Conservation (phyloP, 805 yeast species). For the Zygosaccharomyces pseudorouxii region DNA sequence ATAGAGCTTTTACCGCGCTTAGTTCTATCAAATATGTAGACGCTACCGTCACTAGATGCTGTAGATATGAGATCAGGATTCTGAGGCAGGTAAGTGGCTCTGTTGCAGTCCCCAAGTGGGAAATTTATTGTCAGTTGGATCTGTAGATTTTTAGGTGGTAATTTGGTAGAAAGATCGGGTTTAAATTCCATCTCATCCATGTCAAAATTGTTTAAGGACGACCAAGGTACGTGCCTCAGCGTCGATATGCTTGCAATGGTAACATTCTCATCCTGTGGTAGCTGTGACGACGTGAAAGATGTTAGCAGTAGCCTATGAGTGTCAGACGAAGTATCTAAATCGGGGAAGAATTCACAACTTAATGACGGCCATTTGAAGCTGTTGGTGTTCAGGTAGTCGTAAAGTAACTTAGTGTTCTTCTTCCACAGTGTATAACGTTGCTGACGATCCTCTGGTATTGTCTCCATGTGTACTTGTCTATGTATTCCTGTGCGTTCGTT, state of each 20-base stretch:
- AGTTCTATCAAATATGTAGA: constrained; percentile 73
- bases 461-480: not conserved
- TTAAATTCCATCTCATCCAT: constrained; percentile 38
- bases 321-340: constrained; percentile 29
- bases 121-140: constrained; percentile 29
- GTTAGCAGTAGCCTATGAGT: constrained; percentile 31
- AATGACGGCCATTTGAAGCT: constrained; percentile 68
- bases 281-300: constrained; percentile 34
- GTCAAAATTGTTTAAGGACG: constrained; percentile 36
- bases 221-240: constrained; percentile 30
- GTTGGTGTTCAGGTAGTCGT: constrained; percentile 66
- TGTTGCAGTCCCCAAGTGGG: constrained; percentile 58
- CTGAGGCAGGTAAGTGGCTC: constrained; percentile 71
- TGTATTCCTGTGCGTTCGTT: not conserved
- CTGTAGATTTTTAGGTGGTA: constrained; percentile 27
- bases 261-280: constrained; percentile 34
- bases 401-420: constrained; percentile 70
- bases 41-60: constrained; percentile 59
- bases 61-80: constrained; percentile 80
- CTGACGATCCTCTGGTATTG: constrained; percentile 26
- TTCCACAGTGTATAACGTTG: constrained; percentile 55
- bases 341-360: constrained; percentile 65
- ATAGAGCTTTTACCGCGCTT: constrained; percentile 55
- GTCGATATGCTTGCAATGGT: constrained; percentile 32
- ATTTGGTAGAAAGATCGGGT: constrained; percentile 29